Conservation (phyloP, 495 filamentous ascomycete genomes). For the Tricharina praecox region DNA sequence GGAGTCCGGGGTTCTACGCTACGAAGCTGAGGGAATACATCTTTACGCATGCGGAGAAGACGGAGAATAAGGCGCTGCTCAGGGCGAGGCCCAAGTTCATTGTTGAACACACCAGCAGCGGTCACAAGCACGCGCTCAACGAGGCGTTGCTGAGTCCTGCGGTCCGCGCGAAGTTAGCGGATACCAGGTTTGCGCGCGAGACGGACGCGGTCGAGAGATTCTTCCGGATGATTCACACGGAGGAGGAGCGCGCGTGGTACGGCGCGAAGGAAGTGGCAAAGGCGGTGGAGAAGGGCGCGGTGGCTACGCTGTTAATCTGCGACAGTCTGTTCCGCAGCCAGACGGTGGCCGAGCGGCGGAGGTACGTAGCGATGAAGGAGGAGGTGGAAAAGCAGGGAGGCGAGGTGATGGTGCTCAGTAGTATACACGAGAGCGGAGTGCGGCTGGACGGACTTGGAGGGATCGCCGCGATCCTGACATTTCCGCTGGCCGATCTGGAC, state of each 20-base stretch:
- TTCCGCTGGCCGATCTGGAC: conserved; percentile 61
- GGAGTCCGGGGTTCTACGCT: conserved; percentile 77
- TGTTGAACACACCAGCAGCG: conserved; percentile 68
- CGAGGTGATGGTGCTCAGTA: conserved; percentile 72
- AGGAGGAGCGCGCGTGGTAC: conserved; percentile 86
- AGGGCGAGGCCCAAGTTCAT: conserved; percentile 47
- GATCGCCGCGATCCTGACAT: conserved; percentile 80
- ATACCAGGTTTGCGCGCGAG: conserved; percentile 77
- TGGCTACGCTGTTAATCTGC: conserved; percentile 70
- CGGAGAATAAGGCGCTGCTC: conserved; percentile 44
- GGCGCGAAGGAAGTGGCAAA: conserved; percentile 69
- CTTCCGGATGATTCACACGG: conserved; percentile 57
- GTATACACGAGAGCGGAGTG: conserved; percentile 85
- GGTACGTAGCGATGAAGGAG: conserved; percentile 76
- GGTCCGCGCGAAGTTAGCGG: conserved; percentile 54
- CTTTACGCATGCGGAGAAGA: conserved; percentile 48
- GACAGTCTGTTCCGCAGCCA: conserved; percentile 73
- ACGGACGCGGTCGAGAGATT: conserved; percentile 77
- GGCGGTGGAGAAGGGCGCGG: conserved; percentile 75
- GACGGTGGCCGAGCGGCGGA: conserved; percentile 59
- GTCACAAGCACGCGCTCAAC: conserved; percentile 68
- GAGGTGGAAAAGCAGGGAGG: conserved; percentile 80
- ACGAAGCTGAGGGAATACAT: conserved; percentile 66
- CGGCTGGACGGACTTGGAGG: conserved; percentile 69
- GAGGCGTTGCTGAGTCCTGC: conserved; percentile 68